Evolutionary conservation across 106 monocot species (phyloP), one percentile per base, ranked within the genome.

Genomic region (Xerophyta viscosa): DNA sequence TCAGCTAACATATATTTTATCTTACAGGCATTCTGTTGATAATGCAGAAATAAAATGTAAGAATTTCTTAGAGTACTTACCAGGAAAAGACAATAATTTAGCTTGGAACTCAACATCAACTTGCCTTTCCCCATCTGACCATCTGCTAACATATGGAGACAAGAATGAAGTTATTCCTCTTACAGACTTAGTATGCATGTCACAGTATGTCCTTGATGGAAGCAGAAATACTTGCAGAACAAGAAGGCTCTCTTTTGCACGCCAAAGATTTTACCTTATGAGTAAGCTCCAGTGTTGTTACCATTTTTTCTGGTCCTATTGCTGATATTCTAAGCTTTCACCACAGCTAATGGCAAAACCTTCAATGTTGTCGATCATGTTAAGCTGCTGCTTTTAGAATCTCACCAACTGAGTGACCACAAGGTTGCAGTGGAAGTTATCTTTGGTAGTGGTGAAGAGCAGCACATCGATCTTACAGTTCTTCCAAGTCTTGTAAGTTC

Each of bases 401-500:
- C 41, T 50, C 22, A 59, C 13, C 20, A 51, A 20, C 58, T 21
- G 26, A 27, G 23, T 19, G 11, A 23, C 18, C 50, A 59, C n/a
- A 41, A 30, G 11, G 50, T 67, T 15, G 50, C 5, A 23, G 67
- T 27, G 17, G 50, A 50, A 30, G 11, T 67, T 21, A 9, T 67
- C 10, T 67, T 26, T 51, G 31, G 52, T 31, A 20, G 19, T 19
- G 27, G 30, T 46, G 33, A 59, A 24, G 58, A 43, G 33, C 31
- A n/a, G 25, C 15, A 8, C 10, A 29, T 67, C 29, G 28, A 18
- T 50, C n/a, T 51, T 59, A 20, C 28, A 28, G 5, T 30, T 2
- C 67, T 67, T 43, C 67, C 58, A 3, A 49, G 29, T n/a, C 12
- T 29, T 59, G 67, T 67, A 41, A 67, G 67, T 54, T 41, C 11